Base-by-base conservation (phyloP, 305 asterid species). In the Ruellia speciosa region DNA sequence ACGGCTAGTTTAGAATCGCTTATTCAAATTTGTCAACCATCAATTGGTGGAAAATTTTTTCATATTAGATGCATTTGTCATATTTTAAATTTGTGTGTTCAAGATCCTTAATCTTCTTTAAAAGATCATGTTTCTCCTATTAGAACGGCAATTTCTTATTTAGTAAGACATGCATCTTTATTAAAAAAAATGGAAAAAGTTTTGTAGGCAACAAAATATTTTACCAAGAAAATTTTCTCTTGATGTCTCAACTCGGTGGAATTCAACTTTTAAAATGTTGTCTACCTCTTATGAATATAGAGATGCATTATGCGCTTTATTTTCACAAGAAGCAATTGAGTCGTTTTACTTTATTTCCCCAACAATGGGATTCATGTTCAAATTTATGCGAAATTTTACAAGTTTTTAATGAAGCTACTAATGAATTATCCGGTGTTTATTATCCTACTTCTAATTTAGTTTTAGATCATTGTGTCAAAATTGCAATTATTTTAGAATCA, bases 31-130 rank as follows among this genome's bases (percentile, higher is more conserved):
- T 45, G 49, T 8, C 49, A 45, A n/a, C n/a, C n/a, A n/a, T n/a
- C n/a, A n/a, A n/a, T n/a, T n/a, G n/a, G n/a, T n/a, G n/a, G n/a
- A n/a, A n/a, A n/a, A n/a, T 8, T 45, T 45, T 45, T 45, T 8
- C 49, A 45, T 45, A 45, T 45, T 45, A 45, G 49, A 45, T 45
- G 49, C 49, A 45, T 45, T 11, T 45, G 49, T 8, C 49, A 45
- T 45, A 45, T 45, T 45, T 8, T 45, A 8, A 45, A 45, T 45
- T 2, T n/a, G n/a, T 45, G 49, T 8, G 49, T 45, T 45, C 49
- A 45, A 45, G 49, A 45, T 45, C 14, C 14, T 45, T 45, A 2
- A 45, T 11, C 12, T 45, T 11, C 49, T 3, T 45, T 45, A 16
- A 45, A 45, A 45, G 49, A 8, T 45, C 12, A 45, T 45, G 49